Conservation (phyloP, 495 filamentous ascomycete genomes). For the Terfezia boudieri region DNA sequence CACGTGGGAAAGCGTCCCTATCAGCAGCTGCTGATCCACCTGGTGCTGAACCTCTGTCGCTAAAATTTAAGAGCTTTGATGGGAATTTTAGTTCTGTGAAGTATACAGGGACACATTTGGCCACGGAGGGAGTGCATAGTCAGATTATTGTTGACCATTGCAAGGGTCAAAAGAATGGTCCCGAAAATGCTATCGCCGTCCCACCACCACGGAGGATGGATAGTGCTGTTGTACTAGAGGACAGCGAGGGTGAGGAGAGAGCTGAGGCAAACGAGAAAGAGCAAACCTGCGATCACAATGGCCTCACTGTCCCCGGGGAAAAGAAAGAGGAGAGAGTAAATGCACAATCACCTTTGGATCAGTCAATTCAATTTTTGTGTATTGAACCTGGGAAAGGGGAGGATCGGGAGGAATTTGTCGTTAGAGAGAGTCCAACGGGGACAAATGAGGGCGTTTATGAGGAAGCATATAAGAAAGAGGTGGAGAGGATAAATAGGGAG, state of each 20-base stretch:
- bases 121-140: neutral
- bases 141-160: neutral
- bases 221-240: conserved; percentile 5
- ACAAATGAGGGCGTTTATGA: conserved; percentile 76
- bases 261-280: neutral
- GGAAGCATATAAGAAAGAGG: conserved; percentile 58
- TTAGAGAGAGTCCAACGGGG: conserved; percentile 62
- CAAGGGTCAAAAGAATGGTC: conserved; percentile 6
- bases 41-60: conserved; percentile 13
- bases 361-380: conserved; percentile 42
- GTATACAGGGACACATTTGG: conserved; percentile 20
- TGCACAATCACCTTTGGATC: conserved; percentile 39
- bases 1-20: neutral
- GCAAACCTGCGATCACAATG: conserved; percentile 1
- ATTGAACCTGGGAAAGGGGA: conserved; percentile 39
- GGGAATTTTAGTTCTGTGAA: conserved; percentile 19
- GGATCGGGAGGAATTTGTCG: conserved; percentile 24
- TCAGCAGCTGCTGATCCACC: conserved; percentile 7
- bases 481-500: conserved; percentile 40
- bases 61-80: conserved; percentile 19
- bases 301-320: conserved; percentile 1
- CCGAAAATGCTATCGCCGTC: conserved; percentile 1
- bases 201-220: conserved; percentile 2
- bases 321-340: conserved; percentile 33
- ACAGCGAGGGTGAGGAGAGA: conserved; percentile 1